phyloP scores from a whole-genome alignment of 805 yeast species.

The Kuraishia cidri region DNA sequence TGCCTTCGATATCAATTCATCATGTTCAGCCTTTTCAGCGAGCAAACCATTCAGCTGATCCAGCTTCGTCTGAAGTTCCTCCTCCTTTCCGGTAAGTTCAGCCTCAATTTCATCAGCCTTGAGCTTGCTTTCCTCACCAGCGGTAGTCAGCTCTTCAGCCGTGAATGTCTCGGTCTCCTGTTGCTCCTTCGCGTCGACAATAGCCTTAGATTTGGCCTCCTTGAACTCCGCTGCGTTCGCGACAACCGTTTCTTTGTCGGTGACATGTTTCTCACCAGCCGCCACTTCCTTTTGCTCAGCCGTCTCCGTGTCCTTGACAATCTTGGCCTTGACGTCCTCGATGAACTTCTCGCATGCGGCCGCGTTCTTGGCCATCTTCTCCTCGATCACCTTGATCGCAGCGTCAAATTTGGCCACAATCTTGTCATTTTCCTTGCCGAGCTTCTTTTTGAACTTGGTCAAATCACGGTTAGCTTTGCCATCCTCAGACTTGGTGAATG shows the following conservation, averaged over 20 bases:
- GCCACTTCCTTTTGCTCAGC: conserved; percentile 34
- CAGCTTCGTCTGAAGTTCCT: conserved; percentile 17
- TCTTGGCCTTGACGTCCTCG: conserved; percentile 28
- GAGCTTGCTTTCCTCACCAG: conserved; percentile 26
- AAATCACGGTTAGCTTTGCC: conserved; percentile 23
- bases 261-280: conserved; percentile 35
- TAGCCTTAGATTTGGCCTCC: conserved; percentile 18
- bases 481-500: conserved; percentile 20
- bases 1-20: conserved; percentile 14
- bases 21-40: conserved; percentile 29
- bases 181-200: conserved; percentile 17
- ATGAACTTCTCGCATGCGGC: conserved; percentile 27
- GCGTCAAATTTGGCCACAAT: conserved; percentile 12
- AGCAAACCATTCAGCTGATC: conserved; percentile 27
- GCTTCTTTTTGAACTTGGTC: conserved; percentile 23
- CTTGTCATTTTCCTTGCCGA: conserved; percentile 30
- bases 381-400: conserved; percentile 13
- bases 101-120: conserved; percentile 27
- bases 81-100: conserved; percentile 29
- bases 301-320: conserved; percentile 33
- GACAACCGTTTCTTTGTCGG: conserved; percentile 30
- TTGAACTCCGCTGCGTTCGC: conserved; percentile 35
- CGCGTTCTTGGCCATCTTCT: conserved; percentile 16
- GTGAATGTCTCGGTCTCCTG: conserved; percentile 18
- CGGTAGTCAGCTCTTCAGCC: conserved; percentile 25